Conservation (phyloP, 495 filamentous ascomycete species). For the Xylaria bambusicola region DNA sequence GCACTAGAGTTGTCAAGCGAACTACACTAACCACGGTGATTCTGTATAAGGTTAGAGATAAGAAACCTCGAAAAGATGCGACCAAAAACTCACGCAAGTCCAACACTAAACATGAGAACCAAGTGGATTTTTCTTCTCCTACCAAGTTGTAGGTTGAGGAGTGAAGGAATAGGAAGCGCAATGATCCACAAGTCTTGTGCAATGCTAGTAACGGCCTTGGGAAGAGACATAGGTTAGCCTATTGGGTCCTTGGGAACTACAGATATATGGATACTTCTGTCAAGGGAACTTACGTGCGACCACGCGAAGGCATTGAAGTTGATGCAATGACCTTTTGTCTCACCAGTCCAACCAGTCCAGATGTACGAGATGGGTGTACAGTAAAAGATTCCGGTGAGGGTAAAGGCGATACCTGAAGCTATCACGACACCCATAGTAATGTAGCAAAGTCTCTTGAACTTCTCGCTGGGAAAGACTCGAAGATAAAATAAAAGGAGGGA, state of each 20-base stretch:
- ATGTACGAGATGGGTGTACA: slow-evolving; percentile 42
- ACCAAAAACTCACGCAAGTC: slow-evolving; percentile 32
- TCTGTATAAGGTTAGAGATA: not conserved
- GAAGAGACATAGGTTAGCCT: not conserved
- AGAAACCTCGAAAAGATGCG: not conserved
- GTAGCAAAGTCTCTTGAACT: slow-evolving; percentile 32
- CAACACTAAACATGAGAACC: slow-evolving; percentile 41
- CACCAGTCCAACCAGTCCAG: slow-evolving; percentile 36
- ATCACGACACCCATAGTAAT: slow-evolving; percentile 27
- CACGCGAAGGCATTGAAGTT: slow-evolving; percentile 33
- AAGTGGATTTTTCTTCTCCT: slow-evolving; percentile 40
- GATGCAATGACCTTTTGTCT: slow-evolving; percentile 29
- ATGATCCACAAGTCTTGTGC: slow-evolving; percentile 41
- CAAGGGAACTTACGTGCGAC: slow-evolving; percentile 19
- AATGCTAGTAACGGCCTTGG: slow-evolving; percentile 36
- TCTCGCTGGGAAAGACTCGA: slow-evolving; percentile 46
- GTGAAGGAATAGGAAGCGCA: slow-evolving; percentile 38
- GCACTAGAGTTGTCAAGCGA: slow-evolving; percentile 17
- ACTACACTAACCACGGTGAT: slow-evolving; percentile 24
- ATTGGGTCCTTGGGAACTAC: not conserved
- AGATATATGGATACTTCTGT: not conserved
- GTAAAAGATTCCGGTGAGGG: slow-evolving; percentile 42
- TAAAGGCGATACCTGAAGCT: slow-evolving; percentile 37
- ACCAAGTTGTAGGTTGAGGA: slow-evolving; percentile 35
- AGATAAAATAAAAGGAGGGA: slow-evolving; percentile 56